Evolutionary conservation across 257 asterid species (phyloP), one percentile per base, ranked within the genome.

Genomic region (Solanum rostratum): DNA sequence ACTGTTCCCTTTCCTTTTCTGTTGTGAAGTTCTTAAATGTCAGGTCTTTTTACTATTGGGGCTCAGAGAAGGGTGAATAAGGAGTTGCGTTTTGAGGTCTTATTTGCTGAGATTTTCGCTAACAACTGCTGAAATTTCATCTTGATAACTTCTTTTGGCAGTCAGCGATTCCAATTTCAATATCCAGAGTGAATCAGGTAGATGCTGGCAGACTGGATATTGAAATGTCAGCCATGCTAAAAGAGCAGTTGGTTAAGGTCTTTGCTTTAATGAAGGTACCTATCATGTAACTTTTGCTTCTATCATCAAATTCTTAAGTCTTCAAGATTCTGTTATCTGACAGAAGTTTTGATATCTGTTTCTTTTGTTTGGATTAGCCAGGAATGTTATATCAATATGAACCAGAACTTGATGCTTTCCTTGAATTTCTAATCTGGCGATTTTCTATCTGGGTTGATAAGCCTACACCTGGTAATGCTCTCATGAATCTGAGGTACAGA

Each of bases 401-500:
- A 84, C 93, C 97, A 14, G 99, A 97, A 88, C 98, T 97, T 24
- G 98, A 97, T 86, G 97, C 98, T 55, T 94, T 97, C 86, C 97
- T 97, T 41, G 97, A 95, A 84, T 94, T 95, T 87, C 94, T 97
- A 20, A 95, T 97, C 57, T 97, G 99, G 98, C 83, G 99, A 73
- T 95, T 97, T 88, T 97, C 99, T 70, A 94, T 97, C 57, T 97
- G 99, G 98, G 99, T 95, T 49, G 98, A 97, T 88, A 95, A 97
- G 90, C 98, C 99, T 85, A 97, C 98, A 27, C 98, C 98, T 52
- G 99, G 99, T 45, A 97, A 94, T 84, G 90, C 93, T 85, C 94
- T 93, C 87, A 94, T 94, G 98, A 93, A 93, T 84, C 84, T 92
- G 87, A 91, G 95, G 82, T 97, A 95, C 81, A 92, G 97, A 90